Conservation (phyloP, 306 rosid species). For the Trifolium fragiferum region DNA sequence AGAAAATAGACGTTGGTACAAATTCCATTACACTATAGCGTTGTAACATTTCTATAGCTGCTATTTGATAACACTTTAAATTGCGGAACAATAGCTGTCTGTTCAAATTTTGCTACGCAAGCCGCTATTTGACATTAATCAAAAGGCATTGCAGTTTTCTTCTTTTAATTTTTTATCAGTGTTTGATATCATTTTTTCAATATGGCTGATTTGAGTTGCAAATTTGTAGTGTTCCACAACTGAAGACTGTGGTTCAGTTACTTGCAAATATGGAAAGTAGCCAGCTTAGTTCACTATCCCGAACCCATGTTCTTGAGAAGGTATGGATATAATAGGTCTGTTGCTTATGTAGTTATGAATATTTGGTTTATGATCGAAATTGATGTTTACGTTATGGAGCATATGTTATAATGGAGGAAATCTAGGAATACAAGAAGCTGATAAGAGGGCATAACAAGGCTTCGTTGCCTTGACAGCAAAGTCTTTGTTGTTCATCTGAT, state of each 20-base stretch:
- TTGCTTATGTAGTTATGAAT: conserved; percentile 1
- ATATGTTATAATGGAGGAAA: conserved; percentile 22
- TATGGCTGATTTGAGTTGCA: conserved; percentile 31
- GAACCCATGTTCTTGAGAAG: conserved; percentile 53
- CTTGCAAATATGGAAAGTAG: conserved; percentile 84
- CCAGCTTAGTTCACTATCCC: conserved; percentile 69
- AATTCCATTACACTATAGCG: neutral
- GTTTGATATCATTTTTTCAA: conserved; percentile 34
- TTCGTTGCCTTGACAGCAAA: conserved; percentile 2
- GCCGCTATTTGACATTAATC: neutral
- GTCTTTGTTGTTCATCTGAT: conserved; percentile 17
- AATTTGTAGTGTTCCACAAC: conserved; percentile 68
- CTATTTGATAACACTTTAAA: neutral
- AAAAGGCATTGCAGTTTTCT: neutral
- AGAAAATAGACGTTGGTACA: neutral
- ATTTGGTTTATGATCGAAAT: neutral
- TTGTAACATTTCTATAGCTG: neutral
- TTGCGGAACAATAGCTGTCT: neutral
- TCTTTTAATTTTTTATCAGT: conserved; percentile 13
- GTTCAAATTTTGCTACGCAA: neutral
- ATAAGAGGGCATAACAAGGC: neutral
- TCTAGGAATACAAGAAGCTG: conserved; percentile 14
- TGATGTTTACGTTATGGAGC: conserved; percentile 1
- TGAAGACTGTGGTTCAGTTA: conserved; percentile 76
- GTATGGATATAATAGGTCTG: conserved; percentile 48